Conservation (phyloP, 2,329 filamentous ascomycete genomes). For the Ophiostoma sp. region DNA sequence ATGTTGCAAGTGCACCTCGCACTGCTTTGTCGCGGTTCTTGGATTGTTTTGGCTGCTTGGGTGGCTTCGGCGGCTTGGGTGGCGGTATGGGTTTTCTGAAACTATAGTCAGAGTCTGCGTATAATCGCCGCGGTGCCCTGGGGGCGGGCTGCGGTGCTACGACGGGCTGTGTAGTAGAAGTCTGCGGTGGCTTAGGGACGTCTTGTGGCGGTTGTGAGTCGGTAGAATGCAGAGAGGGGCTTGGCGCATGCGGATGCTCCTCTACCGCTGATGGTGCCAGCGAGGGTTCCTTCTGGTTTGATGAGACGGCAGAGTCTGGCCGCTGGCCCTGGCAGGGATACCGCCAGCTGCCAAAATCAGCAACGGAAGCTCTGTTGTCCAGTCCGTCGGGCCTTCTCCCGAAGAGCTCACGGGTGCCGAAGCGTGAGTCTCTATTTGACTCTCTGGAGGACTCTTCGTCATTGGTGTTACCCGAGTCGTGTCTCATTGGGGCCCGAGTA, state of each 20-base stretch:
- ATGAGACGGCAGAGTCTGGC: not conserved
- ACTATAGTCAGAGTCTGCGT: not conserved
- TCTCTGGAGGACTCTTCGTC: not conserved
- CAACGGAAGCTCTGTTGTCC: not conserved
- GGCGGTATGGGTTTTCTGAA: not conserved
- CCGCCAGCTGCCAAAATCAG: not conserved
- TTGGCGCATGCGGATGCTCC: not conserved
- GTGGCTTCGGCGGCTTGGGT: not conserved
- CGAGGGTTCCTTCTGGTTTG: not conserved
- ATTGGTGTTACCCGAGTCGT: not conserved
- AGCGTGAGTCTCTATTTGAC: not conserved
- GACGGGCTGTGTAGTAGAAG: not conserved
- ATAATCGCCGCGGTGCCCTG: not conserved
- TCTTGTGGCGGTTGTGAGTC: not conserved
- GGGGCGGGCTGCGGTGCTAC: not conserved
- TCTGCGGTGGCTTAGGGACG: not conserved
- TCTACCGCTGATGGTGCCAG: not conserved
- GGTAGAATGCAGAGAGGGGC: not conserved
- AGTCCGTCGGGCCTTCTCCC: not conserved
- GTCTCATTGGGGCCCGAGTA: not conserved
- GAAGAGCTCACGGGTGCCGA: not conserved
- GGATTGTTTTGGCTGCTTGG: not conserved
- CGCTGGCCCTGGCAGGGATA: not conserved
- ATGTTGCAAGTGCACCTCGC: slow-evolving; percentile 41
- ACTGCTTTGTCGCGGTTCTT: slow-evolving; percentile 27